Evolutionary conservation across 2,329 filamentous ascomycete genomes (phyloP).

Genomic region (Neopestalotiopsis sp.): DNA sequence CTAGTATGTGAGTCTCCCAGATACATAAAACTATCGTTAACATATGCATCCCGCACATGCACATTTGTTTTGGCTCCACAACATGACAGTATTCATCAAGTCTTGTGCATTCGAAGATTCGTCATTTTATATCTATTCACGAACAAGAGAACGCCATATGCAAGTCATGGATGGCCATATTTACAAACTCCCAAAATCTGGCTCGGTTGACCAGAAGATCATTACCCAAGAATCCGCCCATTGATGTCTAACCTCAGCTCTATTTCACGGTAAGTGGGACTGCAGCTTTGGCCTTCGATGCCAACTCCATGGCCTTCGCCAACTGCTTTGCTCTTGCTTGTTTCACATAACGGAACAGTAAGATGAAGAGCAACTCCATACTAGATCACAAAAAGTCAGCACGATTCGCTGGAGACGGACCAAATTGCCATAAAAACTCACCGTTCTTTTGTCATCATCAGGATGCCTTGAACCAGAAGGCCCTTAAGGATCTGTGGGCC

Average conservation of each 20-base stretch:
- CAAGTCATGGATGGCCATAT: background rate
- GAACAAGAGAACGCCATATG: background rate
- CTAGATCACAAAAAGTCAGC: constrained; percentile 46
- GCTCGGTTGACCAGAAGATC: no score
- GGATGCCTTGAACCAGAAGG: constrained; percentile 87
- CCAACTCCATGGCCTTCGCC: constrained; percentile 67
- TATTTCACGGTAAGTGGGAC: constrained; percentile 47
- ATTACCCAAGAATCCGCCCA: background rate
- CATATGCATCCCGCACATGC: no score
- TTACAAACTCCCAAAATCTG: background rate
- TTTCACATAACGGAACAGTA: constrained; percentile 83
- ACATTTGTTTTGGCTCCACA: no score
- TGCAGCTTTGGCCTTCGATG: constrained; percentile 62
- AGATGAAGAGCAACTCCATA: constrained; percentile 86
- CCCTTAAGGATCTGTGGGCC: constrained; percentile 93
- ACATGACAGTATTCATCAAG: background rate
- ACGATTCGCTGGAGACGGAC: background rate
- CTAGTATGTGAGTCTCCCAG: no score
- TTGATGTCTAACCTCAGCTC: background rate
- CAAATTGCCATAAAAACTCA: constrained; percentile 44
- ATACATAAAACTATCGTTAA: no score
- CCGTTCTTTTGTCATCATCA: constrained; percentile 99
- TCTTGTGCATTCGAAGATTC: background rate
- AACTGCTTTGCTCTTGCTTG: constrained; percentile 74
- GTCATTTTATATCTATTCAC: background rate